phyloP scores from a whole-genome alignment of 1,139 yeast species.

The Spencermartinsiella ligniputridi region DNA sequence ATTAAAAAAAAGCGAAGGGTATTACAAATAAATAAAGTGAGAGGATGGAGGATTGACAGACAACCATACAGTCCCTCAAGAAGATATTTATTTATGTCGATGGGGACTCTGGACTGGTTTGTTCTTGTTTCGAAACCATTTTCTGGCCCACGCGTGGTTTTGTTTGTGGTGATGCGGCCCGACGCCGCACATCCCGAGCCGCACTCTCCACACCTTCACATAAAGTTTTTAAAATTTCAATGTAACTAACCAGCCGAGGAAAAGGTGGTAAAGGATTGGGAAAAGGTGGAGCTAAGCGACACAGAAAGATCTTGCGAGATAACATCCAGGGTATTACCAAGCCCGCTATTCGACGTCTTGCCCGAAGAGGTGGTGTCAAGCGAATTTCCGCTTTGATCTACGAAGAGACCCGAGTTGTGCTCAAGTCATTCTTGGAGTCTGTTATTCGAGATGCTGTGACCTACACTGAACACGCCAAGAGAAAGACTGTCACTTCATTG shows the following conservation, averaged over 20 bases:
- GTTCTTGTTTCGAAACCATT: no score
- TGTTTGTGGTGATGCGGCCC: neutral
- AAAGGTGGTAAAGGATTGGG: slow-evolving; percentile 99
- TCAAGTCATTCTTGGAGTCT: slow-evolving; percentile 92
- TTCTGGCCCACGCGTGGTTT: no score
- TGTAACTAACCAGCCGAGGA: slow-evolving; percentile 88
- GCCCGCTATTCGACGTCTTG: slow-evolving; percentile 99
- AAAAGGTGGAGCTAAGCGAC: slow-evolving; percentile 99
- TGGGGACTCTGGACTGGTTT: no score
- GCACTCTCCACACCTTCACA: no score
- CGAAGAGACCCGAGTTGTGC: slow-evolving; percentile 97
- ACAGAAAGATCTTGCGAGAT: slow-evolving; percentile 98
- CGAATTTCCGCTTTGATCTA: slow-evolving; percentile 98
- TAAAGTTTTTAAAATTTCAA: neutral
- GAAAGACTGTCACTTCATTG: slow-evolving; percentile 98
- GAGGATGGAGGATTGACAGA: no score
- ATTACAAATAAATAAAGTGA: neutral
- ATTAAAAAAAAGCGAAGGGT: neutral
- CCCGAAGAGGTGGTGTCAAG: slow-evolving; percentile 99
- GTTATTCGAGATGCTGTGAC: slow-evolving; percentile 99
- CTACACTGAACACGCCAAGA: slow-evolving; percentile 99
- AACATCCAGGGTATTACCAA: slow-evolving; percentile 99
- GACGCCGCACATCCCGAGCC: slow-evolving; percentile 1
- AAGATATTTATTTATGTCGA: no score
- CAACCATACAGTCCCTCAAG: no score